phyloP scores from a whole-genome alignment of 2,329 filamentous ascomycete species.

The Paecilomyces sp. region DNA sequence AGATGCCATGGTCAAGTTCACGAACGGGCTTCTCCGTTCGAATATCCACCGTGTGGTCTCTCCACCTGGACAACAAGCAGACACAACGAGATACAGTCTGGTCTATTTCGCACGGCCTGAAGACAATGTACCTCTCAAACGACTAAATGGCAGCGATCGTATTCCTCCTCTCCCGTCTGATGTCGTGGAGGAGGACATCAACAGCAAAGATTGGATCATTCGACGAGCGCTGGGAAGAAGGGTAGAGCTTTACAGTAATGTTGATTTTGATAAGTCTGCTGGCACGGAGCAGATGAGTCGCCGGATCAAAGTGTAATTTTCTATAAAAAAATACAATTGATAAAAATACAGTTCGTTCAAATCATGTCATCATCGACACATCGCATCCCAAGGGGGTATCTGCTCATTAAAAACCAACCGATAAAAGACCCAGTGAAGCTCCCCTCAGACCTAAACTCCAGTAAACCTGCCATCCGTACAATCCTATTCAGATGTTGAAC shows the following conservation, averaged over 20 bases:
- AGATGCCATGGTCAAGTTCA: slow-evolving; percentile 39
- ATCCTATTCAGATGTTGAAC: neutral
- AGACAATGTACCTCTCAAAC: slow-evolving; percentile 39
- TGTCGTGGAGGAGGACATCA: slow-evolving; percentile 28
- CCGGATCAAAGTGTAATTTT: slow-evolving; percentile 17
- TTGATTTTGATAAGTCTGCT: slow-evolving; percentile 24
- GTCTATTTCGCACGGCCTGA: slow-evolving; percentile 50
- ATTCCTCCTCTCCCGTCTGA: slow-evolving; percentile 25
- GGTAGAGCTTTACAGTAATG: slow-evolving; percentile 16
- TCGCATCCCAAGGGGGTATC: neutral
- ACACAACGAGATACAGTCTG: slow-evolving; percentile 42
- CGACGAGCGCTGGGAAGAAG: slow-evolving; percentile 30
- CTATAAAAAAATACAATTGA: neutral
- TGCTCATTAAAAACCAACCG: neutral
- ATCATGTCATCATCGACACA: neutral
- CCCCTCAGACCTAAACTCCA: neutral
- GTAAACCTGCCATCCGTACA: neutral
- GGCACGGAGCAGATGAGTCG: slow-evolving; percentile 29
- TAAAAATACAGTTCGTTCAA: neutral
- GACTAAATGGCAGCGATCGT: slow-evolving; percentile 26
- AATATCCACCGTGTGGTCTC: slow-evolving; percentile 45
- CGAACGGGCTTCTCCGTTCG: slow-evolving; percentile 31
- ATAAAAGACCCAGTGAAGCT: neutral
- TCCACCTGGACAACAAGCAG: slow-evolving; percentile 41
- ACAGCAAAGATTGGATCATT: slow-evolving; percentile 37